phyloP scores from a whole-genome alignment of 805 yeast species.

The Zygotorulaspora sp. region DNA sequence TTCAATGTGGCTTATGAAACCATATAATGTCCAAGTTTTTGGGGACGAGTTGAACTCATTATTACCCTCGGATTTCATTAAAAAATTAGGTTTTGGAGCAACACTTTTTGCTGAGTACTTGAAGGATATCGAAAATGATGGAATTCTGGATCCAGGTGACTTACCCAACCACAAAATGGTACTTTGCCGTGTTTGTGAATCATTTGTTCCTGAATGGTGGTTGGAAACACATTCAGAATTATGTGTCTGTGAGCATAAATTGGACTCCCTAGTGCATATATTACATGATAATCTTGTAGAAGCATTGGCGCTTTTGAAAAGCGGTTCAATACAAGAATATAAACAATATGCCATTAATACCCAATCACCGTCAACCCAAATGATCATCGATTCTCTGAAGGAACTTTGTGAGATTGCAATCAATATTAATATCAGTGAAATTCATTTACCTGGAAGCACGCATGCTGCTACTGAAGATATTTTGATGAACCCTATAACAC shows the following conservation, averaged over 20 bases:
- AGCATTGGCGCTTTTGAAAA: constrained; percentile 51
- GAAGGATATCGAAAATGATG: constrained; percentile 56
- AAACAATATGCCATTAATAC: constrained; percentile 45
- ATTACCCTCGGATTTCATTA: constrained; percentile 64
- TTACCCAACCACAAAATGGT: constrained; percentile 79
- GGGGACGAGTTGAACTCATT: constrained; percentile 42
- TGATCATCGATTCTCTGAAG: constrained; percentile 25
- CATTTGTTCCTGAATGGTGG: constrained; percentile 93
- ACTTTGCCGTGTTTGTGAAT: constrained; percentile 89
- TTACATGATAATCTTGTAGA: constrained; percentile 75
- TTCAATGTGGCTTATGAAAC: constrained; percentile 90
- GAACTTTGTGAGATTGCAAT: constrained; percentile 75
- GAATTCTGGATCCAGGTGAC: constrained; percentile 55
- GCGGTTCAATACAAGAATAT: constrained; percentile 41
- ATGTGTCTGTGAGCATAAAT: constrained; percentile 79
- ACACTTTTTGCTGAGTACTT: constrained; percentile 76
- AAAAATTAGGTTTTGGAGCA: constrained; percentile 83
- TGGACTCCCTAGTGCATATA: constrained; percentile 68
- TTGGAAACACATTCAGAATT: constrained; percentile 84
- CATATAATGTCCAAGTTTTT: constrained; percentile 39
- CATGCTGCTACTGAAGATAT: constrained; percentile 9
- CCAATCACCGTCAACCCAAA: constrained; percentile 14
- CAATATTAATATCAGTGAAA: constrained; percentile 66
- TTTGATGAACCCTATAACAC: constrained; percentile 15
- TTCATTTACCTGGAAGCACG: constrained; percentile 30